Conservation (phyloP, 345 rosid genomes). For the Eucalyptus sp. region DNA sequence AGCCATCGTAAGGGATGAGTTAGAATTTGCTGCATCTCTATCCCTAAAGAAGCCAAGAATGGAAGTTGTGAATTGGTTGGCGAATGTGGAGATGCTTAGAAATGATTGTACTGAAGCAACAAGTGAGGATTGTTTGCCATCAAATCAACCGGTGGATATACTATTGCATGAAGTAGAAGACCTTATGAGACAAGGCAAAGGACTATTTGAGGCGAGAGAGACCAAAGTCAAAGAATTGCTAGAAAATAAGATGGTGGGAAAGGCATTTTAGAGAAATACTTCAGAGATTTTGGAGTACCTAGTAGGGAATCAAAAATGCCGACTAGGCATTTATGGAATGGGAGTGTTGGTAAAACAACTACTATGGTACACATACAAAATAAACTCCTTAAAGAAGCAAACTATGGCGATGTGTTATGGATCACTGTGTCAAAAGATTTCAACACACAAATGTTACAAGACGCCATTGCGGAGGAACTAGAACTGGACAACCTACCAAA, state of each 20-base stretch:
- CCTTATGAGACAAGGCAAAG: not conserved
- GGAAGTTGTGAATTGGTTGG: not conserved
- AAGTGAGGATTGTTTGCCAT: no score
- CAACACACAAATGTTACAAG: not conserved
- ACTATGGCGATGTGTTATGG: rapidly evolving
- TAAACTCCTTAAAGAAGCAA: no score
- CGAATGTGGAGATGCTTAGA: not conserved
- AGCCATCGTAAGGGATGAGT: not conserved
- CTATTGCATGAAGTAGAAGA: not conserved
- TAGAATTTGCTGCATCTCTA: no score
- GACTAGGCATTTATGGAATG: not conserved
- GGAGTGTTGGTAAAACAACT: not conserved
- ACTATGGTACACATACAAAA: not conserved
- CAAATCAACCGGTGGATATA: no score
- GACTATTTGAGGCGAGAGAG: not conserved
- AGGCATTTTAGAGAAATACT: not conserved
- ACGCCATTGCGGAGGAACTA: not conserved
- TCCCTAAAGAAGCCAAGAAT: not conserved
- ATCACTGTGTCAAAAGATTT: not conserved
- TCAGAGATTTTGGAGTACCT: not conserved
- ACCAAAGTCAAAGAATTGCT: not conserved
- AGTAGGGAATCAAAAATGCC: not conserved
- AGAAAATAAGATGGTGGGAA: not conserved
- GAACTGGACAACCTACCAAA: rapidly evolving
- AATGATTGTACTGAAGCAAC: not conserved